These are phyloP conservation scores for Saururus chinensis DNA, from an alignment of 164 flowering plant species.

Conservation along the genomic window DNA sequence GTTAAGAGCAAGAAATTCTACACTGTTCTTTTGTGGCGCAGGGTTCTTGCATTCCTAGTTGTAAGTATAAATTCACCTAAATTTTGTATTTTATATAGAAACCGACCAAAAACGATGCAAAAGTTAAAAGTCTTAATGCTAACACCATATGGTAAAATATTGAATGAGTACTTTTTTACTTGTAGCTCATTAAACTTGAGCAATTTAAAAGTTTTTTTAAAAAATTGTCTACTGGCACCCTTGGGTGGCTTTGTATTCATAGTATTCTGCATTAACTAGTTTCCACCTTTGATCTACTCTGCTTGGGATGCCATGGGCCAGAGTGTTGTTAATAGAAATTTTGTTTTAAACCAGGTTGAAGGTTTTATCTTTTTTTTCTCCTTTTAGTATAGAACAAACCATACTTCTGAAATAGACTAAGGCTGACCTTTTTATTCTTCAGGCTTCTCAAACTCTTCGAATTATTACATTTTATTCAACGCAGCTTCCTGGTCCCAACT, in stretches of 20 bases:
- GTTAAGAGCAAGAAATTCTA: constrained; percentile 83
- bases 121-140: too few relatives aligned
- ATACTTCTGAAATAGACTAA: background rate
- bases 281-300: background rate
- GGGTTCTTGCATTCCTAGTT: constrained; percentile 90
- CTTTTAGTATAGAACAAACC: too few relatives aligned
- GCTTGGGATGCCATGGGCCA: background rate
- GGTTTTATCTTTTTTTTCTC: too few relatives aligned
- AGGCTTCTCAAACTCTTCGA: constrained; percentile 84
- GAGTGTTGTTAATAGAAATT: background rate
- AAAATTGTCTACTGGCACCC: too few relatives aligned
- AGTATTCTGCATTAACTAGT: background rate
- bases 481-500: constrained; percentile 98
- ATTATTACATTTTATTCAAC: constrained; percentile 87
- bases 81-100: too few relatives aligned
- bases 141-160: too few relatives aligned
- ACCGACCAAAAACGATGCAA: too few relatives aligned
- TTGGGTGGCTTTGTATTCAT: too few relatives aligned
- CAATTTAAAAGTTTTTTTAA: too few relatives aligned
- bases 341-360: too few relatives aligned
- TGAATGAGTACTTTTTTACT: too few relatives aligned
- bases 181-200: too few relatives aligned
- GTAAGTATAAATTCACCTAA: constrained; percentile 73
- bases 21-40: constrained; percentile 93
- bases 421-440: constrained; percentile 12